Conservation (phyloP, 129 eudicot genomes). For the Daucus carota region DNA sequence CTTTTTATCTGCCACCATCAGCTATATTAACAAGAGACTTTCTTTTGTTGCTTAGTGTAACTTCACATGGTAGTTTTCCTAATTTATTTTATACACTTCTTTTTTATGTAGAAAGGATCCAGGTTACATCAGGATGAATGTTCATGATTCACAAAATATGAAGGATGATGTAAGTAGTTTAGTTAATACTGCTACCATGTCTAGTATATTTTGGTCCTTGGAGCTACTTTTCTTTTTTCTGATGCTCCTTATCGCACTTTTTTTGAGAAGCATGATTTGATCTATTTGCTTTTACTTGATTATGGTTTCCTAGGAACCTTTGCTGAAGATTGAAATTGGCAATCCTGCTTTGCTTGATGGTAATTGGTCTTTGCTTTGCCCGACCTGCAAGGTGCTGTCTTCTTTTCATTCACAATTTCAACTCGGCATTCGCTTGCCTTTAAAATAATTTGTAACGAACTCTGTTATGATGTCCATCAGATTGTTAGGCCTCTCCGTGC, state of each 20-base stretch:
- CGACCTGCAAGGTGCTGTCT: constrained; percentile 83
- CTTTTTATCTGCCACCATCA: neutral
- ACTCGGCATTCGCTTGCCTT: neutral
- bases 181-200: neutral
- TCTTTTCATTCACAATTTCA: neutral
- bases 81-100: neutral
- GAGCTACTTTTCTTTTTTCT: neutral
- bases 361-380: constrained; percentile 95
- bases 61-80: constrained; percentile 7
- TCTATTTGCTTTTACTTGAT: neutral
- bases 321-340: constrained; percentile 69
- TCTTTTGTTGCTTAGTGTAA: neutral
- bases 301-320: constrained; percentile 56
- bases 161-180: constrained; percentile 85
- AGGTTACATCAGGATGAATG: constrained; percentile 72
- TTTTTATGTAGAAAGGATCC: constrained; percentile 78
- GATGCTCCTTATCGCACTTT: neutral
- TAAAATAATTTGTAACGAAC: constrained; percentile 4
- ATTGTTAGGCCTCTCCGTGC: constrained; percentile 97
- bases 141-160: constrained; percentile 62
- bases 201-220: neutral
- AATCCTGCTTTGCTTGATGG: constrained; percentile 90
- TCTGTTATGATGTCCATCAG: constrained; percentile 24
- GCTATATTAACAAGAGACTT: neutral
- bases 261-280: neutral